Evolutionary conservation across 179 eudicot species (phyloP), one percentile per base, ranked within the genome.

Genomic region (Heliamphora pulchella): DNA sequence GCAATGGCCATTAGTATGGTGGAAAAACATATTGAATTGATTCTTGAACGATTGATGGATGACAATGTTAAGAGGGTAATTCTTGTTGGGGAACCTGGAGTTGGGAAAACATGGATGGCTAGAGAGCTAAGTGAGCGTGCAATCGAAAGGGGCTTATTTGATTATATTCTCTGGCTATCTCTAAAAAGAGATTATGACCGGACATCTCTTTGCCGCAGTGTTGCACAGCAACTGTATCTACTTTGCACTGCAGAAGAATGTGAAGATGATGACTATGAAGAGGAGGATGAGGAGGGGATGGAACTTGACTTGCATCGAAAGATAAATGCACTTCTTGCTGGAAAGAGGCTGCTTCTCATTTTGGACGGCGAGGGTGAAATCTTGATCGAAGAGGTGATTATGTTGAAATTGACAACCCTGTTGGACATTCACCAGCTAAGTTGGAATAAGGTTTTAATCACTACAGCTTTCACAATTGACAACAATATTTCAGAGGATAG

Each of bases 81-180:
- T 71, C 81, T 82, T 65, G 6, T 8, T 20, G 81, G 84, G 77
- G 71, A 79, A 61, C 2, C 76, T 61, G 83, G 83, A n/a, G 76
- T 82, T 71, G 85, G 85, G 11, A 85, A 85, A 77, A 85, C 87
- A 85, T 80, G 83, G 83, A 80, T 74, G 48, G 85, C 85, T 5
- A 82, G 74, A 43, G 71, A 58, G 78, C 20, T 77, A 58, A 72
- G 77, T 47, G 47, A 73, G 22, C 46, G 43, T 70, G 85, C 85
- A 68, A 69, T 44, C 17, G 44, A 64, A 18, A n/a, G 61, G 31
- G 50, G 44, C 14, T 2, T 20, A 0, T 63, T 82, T 46, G 18
- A 77, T 0, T 4, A 59, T 18, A 78, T 65, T 66, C 79, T 85
- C 31, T 85, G 87, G 85, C 59, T 84, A 31, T 80, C 72, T 80